phyloP scores from a whole-genome alignment of 2,329 filamentous ascomycete genomes.

The Verticillium klebahnii region DNA sequence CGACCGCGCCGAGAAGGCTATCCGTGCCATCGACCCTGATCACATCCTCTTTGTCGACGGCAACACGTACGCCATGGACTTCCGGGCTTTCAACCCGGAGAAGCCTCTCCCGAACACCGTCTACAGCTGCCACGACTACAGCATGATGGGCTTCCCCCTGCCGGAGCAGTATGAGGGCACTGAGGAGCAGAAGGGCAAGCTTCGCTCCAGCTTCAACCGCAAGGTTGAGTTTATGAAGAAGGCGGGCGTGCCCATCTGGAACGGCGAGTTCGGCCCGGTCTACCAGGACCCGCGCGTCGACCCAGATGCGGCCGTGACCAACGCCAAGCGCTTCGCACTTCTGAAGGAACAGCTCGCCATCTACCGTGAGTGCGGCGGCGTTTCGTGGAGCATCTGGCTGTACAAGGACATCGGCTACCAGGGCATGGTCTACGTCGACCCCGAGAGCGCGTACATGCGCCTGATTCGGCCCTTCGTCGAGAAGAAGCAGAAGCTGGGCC shows the following conservation, averaged over 20 bases:
- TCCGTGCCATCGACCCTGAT: conserved; percentile 36
- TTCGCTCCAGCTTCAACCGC: conserved; percentile 33
- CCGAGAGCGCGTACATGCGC: conserved; percentile 42
- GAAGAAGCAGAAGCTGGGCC: conserved; percentile 48
- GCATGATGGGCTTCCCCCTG: conserved; percentile 42
- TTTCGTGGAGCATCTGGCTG: conserved; percentile 56
- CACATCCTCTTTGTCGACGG: conserved; percentile 48
- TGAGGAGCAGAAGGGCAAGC: conserved; percentile 33
- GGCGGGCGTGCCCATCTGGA: conserved; percentile 39
- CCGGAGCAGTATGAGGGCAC: conserved; percentile 34
- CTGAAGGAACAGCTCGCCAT: conserved; percentile 35
- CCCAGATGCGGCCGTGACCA: conserved; percentile 28
- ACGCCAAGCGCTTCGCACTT: conserved; percentile 34
- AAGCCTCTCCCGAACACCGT: conserved; percentile 41
- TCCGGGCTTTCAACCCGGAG: conserved; percentile 31
- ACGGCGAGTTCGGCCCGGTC: conserved; percentile 47
- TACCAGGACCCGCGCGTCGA: conserved; percentile 37
- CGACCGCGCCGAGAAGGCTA: conserved; percentile 30
- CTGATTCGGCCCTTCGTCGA: conserved; percentile 46
- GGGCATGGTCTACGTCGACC: conserved; percentile 47
- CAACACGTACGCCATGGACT: conserved; percentile 51
- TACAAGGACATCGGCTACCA: conserved; percentile 55
- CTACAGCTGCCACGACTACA: conserved; percentile 51
- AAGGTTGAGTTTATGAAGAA: conserved; percentile 39
- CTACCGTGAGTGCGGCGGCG: conserved; percentile 28